A percentile compares a stretch with the other conserved stretches of the same genome.
Evolutionary conservation across 352 stramenopile species (phyloP).

Genomic region (Saprolegnia diclina): DNA sequence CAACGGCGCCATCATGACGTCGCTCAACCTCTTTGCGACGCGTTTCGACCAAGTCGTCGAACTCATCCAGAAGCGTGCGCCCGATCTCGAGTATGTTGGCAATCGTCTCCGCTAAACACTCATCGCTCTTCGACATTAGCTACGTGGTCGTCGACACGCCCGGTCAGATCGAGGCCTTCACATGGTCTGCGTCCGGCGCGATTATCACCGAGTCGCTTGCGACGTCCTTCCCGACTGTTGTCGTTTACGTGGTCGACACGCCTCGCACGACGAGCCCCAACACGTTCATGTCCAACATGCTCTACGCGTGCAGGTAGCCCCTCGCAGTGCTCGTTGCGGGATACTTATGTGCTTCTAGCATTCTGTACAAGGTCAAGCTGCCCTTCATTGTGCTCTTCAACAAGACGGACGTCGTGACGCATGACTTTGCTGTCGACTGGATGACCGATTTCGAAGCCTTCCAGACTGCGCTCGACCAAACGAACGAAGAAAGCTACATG

Average conservation of each 20-base stretch:
- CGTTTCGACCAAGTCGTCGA: conserved; percentile 98
- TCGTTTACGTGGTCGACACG: conserved; percentile 98
- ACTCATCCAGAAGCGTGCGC: conserved; percentile 88
- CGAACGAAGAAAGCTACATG: conserved; percentile 90
- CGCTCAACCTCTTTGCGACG: conserved; percentile 99
- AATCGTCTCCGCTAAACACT: conserved; percentile 67
- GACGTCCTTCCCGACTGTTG: conserved; percentile 94
- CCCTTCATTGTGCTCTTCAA: conserved; percentile 98
- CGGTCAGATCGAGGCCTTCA: conserved; percentile 99
- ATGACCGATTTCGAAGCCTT: conserved; percentile 99
- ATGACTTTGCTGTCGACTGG: conserved; percentile 96
- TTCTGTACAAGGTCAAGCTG: conserved; percentile 97
- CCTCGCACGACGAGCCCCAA: conserved; percentile 93
- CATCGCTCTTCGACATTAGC: conserved; percentile 30
- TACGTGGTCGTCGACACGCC: conserved; percentile 98
- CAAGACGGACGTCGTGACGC: conserved; percentile 94
- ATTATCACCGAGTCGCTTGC: conserved; percentile 98
- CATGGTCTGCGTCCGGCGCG: conserved; percentile 96
- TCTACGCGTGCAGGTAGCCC: conserved; percentile 93
- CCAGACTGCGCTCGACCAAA: conserved; percentile 92
- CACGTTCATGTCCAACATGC: conserved; percentile 99
- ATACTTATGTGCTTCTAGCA: conserved; percentile 37
- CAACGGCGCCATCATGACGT: conserved; percentile 99
- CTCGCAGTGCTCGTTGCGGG: background rate
- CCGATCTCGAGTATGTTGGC: conserved; percentile 82